A percentile compares a stretch with the other conserved stretches of the same genome.
Evolutionary conservation across 202 grass and related monocot species (phyloP).

Genomic region (Brachypodium distachyon): DNA sequence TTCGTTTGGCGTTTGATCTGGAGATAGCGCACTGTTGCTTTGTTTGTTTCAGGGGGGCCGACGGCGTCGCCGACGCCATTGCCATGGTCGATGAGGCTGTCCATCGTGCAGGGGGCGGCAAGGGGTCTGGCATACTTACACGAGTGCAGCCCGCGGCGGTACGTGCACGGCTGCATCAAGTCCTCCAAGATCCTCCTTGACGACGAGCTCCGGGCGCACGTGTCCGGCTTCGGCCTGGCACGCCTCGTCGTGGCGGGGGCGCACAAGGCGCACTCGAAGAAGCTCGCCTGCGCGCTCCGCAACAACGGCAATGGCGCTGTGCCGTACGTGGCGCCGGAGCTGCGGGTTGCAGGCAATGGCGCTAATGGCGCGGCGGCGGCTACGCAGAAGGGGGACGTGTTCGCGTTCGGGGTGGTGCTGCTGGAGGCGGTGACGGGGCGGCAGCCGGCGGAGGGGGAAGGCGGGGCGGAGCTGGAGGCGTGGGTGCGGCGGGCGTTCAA

Average conservation of each 20-base stretch:
- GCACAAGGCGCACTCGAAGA: conserved; percentile 61
- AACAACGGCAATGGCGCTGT: conserved; percentile 6
- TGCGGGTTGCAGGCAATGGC: no score
- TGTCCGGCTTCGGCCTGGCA: conserved; percentile 85
- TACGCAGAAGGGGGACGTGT: conserved; percentile 83
- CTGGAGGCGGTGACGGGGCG: conserved; percentile 81
- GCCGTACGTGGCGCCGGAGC: conserved; percentile 74
- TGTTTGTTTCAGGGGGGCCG: conserved; percentile 43
- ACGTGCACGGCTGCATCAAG: conserved; percentile 81
- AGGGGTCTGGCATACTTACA: conserved; percentile 68
- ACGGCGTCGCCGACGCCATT: conserved; percentile 45
- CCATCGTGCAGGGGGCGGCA: conserved; percentile 69
- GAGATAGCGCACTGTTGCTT: background rate
- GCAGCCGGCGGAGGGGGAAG: conserved; percentile 46
- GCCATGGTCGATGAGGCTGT: conserved; percentile 58
- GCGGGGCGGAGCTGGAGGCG: conserved; percentile 56
- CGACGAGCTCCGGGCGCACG: conserved; percentile 62
- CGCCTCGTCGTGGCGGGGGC: conserved; percentile 51
- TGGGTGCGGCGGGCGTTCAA: conserved; percentile 88
- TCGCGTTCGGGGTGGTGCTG: conserved; percentile 84
- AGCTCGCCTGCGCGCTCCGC: conserved; percentile 37
- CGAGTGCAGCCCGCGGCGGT: conserved; percentile 85
- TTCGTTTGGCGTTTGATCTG: background rate
- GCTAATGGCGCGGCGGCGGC: background rate
- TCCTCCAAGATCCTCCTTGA: conserved; percentile 90